phyloP scores from a whole-genome alignment of 106 monocot species.

The Amphibolis antarctica region DNA sequence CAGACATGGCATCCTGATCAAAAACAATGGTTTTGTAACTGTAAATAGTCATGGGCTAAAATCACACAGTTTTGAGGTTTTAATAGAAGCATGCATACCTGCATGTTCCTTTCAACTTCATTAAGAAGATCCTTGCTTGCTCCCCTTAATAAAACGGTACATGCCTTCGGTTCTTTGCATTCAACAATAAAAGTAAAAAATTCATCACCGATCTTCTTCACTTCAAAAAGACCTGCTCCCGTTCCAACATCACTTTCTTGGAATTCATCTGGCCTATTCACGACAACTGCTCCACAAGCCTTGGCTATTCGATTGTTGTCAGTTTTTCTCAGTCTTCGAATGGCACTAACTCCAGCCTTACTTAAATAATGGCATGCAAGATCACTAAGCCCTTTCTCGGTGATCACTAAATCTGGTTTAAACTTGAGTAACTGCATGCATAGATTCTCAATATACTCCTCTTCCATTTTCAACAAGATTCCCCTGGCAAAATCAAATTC shows the following conservation, averaged over 20 bases:
- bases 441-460: conserved; percentile 87
- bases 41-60: neutral
- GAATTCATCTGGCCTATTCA: conserved; percentile 89
- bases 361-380: conserved; percentile 85
- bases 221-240: conserved; percentile 85
- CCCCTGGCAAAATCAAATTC: conserved; percentile 42
- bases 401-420: conserved; percentile 86
- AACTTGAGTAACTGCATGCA: conserved; percentile 81
- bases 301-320: conserved; percentile 92
- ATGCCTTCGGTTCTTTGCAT: conserved; percentile 91
- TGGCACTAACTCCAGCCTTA: conserved; percentile 92
- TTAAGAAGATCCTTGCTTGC: conserved; percentile 96
- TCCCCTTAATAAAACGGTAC: conserved; percentile 85
- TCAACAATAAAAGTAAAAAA: conserved; percentile 92
- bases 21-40: neutral
- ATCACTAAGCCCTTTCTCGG: conserved; percentile 93
- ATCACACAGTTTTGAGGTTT: neutral
- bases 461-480: conserved; percentile 82
- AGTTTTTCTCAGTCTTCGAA: conserved; percentile 73
- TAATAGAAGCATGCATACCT: conserved; percentile 33
- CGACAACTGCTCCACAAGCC: conserved; percentile 82
- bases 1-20: conserved; percentile 84
- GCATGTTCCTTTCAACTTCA: conserved; percentile 95
- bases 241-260: conserved; percentile 97
- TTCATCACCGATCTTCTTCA: conserved; percentile 94